A percentile compares a stretch with the other conserved stretches of the same genome.
These are phyloP conservation scores for Micromonas commoda DNA, from an alignment of 139 green algal genomes.

Conservation along the genomic window DNA sequence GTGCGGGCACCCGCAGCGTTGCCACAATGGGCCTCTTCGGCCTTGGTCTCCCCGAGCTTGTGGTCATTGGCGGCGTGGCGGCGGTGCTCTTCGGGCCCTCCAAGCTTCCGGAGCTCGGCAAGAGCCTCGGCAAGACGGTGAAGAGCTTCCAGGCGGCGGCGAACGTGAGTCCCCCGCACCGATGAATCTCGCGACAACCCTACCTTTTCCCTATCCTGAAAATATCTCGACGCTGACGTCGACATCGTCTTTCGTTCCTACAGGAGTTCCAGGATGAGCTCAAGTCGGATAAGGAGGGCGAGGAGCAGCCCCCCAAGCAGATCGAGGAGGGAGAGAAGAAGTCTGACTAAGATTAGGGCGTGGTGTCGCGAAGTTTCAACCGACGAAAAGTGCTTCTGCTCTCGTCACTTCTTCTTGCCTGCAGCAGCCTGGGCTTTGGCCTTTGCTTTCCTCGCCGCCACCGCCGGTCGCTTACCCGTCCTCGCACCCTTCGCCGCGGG, in stretches of 20 bases:
- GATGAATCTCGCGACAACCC: background rate
- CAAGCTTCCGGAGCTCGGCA: constrained; percentile 90
- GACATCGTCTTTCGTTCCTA: background rate
- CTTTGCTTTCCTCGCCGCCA: constrained; percentile 13
- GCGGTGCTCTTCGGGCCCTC: constrained; percentile 57
- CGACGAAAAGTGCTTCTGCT: background rate
- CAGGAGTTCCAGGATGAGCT: constrained; percentile 53
- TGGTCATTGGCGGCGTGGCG: constrained; percentile 45
- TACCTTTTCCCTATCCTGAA: background rate
- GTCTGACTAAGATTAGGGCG: background rate
- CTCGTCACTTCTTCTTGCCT: background rate
- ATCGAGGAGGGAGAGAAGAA: background rate
- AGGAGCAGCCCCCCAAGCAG: background rate
- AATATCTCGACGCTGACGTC: background rate
- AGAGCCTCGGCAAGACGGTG: constrained; percentile 82
- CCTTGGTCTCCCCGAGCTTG: constrained; percentile 43
- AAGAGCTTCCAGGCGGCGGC: constrained; percentile 87
- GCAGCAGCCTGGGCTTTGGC: background rate
- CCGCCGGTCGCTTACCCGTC: background rate
- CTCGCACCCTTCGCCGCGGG: background rate
- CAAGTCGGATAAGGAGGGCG: constrained; percentile 31
- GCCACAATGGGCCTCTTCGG: constrained; percentile 34
- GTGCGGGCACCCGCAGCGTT: background rate
- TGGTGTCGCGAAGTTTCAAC: background rate
- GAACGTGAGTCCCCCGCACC: constrained; percentile 44